phyloP scores from a whole-genome alignment of 345 rosid genomes.

The Punica granatum region DNA sequence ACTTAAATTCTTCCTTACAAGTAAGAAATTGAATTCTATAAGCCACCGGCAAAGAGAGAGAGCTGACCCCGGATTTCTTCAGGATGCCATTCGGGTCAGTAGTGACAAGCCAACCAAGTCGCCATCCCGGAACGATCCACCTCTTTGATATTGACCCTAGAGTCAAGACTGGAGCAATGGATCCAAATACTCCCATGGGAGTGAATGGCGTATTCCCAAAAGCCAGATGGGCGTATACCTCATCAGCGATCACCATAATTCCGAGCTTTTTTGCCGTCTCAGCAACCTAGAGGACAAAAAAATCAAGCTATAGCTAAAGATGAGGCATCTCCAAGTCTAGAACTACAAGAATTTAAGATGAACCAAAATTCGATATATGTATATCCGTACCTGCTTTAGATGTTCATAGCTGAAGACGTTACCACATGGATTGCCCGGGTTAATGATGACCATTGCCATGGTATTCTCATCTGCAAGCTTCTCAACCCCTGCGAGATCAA shows the following conservation, averaged over 20 bases:
- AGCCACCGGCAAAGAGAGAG: background rate
- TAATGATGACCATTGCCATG: conserved; percentile 51
- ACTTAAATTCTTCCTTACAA: background rate
- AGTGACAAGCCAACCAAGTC: conserved; percentile 61
- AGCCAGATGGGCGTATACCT: conserved; percentile 49
- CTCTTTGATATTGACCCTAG: conserved; percentile 70
- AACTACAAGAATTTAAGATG: too few relatives aligned
- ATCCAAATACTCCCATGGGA: conserved; percentile 62
- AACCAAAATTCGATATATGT: too few relatives aligned
- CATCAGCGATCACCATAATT: conserved; percentile 64
- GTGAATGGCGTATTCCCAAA: conserved; percentile 48
- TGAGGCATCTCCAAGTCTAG: background rate
- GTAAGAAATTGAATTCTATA: too few relatives aligned
- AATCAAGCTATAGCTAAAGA: background rate
- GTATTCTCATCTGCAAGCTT: conserved; percentile 58
- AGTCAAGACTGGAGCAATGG: conserved; percentile 50
- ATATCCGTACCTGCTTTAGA: conserved; percentile 51
- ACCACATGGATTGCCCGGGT: conserved; percentile 68
- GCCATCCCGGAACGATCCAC: conserved; percentile 84
- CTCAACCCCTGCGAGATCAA: conserved; percentile 52
- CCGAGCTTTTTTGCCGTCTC: conserved; percentile 53
- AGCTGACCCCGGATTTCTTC: conserved; percentile 37
- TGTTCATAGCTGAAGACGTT: conserved; percentile 49
- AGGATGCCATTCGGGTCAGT: conserved; percentile 51
- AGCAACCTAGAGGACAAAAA: conserved; percentile 28